Evolutionary conservation across 345 rosid genomes (phyloP), one percentile per base, ranked within the genome.

Genomic region (Clarkia xantiana): DNA sequence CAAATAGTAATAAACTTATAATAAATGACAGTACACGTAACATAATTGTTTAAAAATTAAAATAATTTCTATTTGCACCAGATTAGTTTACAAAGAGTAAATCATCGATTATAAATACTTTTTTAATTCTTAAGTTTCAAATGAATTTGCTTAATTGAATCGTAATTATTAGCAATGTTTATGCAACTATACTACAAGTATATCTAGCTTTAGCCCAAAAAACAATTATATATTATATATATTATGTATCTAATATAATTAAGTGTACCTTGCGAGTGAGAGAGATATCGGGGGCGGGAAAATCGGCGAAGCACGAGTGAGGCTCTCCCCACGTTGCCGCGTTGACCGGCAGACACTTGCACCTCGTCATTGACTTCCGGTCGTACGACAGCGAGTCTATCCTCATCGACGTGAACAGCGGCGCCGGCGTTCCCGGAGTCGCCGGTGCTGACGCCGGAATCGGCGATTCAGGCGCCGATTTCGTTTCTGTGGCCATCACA

Each of bases 361-460:
- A 84, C 49, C 85, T 69, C 17, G 86, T 73, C 81, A 71, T 73
- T 55, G 85, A 72, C 81, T 91, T 81, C 51, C 98, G 71, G 60
- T 86, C 98, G 36, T 84, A 91, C 0, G 98, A 86, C 69, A 91
- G 57, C 11, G 98, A 91, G 49, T 91, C 98, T 45, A 81, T 77
- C 63, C 94, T 74, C 82, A 62, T 36, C 45, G 78, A 62, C 18
- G 93, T 51, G 45, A 91, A 76, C 67, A 91, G 63, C 19, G 98
- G 93, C 20, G 94, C 96, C 13, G 96, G 94, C 11, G 94, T 84
- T 48, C 93, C 97, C 41, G 94, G 94, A 3, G 97, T 90, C 0
- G 86, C 81, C 56, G 96, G 98, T 5, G 98, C 79, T 6, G 94
- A 80, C 6, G 61, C 82, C 45, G 73, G 59, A 20, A 80, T 80